Evolutionary conservation across 345 rosid species (phyloP), one percentile per base, ranked within the genome.

Genomic region (Euclidium syriacum): DNA sequence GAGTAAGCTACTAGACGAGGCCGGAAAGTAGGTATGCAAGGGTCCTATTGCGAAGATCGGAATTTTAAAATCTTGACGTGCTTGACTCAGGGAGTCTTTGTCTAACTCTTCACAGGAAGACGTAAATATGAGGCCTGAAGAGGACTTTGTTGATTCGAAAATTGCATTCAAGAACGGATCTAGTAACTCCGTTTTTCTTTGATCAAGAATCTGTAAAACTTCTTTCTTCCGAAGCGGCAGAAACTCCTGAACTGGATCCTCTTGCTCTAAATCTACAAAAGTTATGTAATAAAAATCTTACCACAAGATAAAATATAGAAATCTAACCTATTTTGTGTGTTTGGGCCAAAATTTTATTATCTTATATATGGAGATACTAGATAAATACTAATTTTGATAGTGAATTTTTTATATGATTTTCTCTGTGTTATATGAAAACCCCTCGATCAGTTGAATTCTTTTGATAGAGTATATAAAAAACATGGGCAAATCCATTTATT

Each of bases 71-170:
- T 4, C 44, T 20, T 57, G 50, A 12, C 78, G 72, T 4, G 79
- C 75, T 4, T 65, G 79, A 12, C 79, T 38, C 17, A 85, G 18
- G 10, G 75, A 75, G 4, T 77, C 67, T 5, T 26, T 69, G 43
- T 83, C 86, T 0, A 83, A 71, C 23, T 78, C 80, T 36, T 83
- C 85, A 20, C 78, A 64, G 0, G n/a, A n/a, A n/a, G 80, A 79
- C 81, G 81, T 81, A 26, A 85, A 64, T 33, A 85, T 77, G 4
- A 85, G 68, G 3, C 60, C 84, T 9, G 34, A 46, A 1, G 73
- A 77, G 18, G 12, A 57, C 73, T 51, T 18, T 40, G 24, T 38
- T 16, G 16, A 11, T 39, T 39, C 17, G 7, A 11, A 17, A 7
- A 14, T 39, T 15, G 16, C 3, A 3, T 4, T n/a, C 17, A 39